phyloP scores from a whole-genome alignment of 257 asterid species.

The Plantago major region DNA sequence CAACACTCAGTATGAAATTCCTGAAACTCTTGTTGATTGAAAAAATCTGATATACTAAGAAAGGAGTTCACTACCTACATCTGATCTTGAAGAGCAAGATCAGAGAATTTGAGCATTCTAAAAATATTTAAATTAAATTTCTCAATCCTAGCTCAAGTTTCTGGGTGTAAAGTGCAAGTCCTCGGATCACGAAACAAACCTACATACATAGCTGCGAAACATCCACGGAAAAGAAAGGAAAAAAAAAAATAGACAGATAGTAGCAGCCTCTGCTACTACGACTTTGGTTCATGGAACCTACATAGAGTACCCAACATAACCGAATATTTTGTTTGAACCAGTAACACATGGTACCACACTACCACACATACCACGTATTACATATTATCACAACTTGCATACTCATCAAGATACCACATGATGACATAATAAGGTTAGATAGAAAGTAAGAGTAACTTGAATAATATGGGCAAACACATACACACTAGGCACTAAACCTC shows the following conservation, averaged over 20 bases:
- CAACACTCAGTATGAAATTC: too few species aligned
- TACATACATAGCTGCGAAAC: background rate
- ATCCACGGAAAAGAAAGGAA: background rate
- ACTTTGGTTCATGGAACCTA: background rate
- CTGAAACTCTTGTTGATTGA: too few species aligned
- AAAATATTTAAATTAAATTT: background rate
- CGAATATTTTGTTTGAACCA: background rate
- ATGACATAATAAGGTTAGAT: too few species aligned
- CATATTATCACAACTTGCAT: too few species aligned
- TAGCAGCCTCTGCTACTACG: background rate
- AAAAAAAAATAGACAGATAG: background rate
- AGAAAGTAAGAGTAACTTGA: too few species aligned
- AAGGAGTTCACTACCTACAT: background rate
- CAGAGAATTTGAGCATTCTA: background rate
- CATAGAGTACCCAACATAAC: slow-evolving; percentile 17
- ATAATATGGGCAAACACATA: too few species aligned
- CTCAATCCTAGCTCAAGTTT: too few species aligned
- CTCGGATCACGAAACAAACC: background rate
- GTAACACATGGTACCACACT: background rate
- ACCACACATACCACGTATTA: too few species aligned
- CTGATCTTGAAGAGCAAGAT: background rate
- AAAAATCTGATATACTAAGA: background rate
- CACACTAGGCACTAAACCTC: too few species aligned
- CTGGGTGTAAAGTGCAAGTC: too few species aligned
- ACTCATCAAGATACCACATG: too few species aligned